phyloP scores from a whole-genome alignment of 345 rosid genomes.

The Lepidium africanum region DNA sequence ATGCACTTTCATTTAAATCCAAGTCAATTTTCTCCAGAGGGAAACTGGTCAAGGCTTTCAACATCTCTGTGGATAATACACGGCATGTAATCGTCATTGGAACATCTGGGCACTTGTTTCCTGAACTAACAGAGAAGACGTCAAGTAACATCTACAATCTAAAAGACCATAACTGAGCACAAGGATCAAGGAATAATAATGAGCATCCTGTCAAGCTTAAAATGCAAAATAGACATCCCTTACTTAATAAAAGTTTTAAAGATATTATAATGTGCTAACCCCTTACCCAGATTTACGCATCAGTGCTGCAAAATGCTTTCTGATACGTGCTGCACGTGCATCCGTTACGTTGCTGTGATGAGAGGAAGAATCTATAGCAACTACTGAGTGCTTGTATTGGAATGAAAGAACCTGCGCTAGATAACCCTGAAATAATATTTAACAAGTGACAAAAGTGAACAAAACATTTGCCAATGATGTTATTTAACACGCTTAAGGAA shows the following conservation, averaged over 20 bases:
- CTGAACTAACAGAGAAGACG: constrained; percentile 52
- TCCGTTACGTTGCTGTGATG: constrained; percentile 76
- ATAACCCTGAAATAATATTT: constrained; percentile 53
- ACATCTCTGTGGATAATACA: constrained; percentile 53
- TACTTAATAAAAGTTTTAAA: neutral
- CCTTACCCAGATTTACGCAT: constrained; percentile 63
- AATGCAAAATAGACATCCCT: neutral
- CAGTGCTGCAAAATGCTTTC: constrained; percentile 67
- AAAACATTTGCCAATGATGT: neutral
- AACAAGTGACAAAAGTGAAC: constrained; percentile 11
- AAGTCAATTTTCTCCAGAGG: constrained; percentile 26
- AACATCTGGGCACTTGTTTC: constrained; percentile 37
- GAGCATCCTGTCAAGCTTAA: neutral
- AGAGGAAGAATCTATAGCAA: constrained; percentile 83
- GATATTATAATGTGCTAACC: neutral
- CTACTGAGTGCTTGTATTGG: constrained; percentile 66
- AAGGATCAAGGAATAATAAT: neutral
- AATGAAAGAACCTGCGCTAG: constrained; percentile 91
- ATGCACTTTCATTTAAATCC: constrained; percentile 19
- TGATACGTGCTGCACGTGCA: constrained; percentile 80
- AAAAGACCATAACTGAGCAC: constrained; percentile 8
- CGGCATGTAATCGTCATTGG: constrained; percentile 71
- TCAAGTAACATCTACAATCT: constrained; percentile 24
- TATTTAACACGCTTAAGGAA: neutral
- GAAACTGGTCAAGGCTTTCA: constrained; percentile 47